A percentile compares a stretch with the other conserved stretches of the same genome.
Conservation (phyloP, 768 basidiomycete genomes). For the Postia placenta region DNA sequence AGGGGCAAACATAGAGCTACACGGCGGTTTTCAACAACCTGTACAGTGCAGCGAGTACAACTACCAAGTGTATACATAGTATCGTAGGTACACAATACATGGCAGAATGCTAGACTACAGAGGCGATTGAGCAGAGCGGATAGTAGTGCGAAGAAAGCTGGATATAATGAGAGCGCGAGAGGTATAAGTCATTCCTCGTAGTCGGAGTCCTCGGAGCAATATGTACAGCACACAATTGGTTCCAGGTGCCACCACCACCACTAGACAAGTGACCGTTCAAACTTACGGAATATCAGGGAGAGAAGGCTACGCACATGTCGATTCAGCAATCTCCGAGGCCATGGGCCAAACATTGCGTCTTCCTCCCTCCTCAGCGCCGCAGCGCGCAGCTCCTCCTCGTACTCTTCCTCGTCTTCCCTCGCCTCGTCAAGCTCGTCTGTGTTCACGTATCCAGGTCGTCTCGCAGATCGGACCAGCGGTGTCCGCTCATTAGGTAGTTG, state of each 20-base stretch:
- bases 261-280: conserved; percentile 28
- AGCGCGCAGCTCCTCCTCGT: conserved; percentile 22
- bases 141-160: background rate
- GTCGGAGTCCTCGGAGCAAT: conserved; percentile 47
- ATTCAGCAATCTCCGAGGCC: conserved; percentile 68
- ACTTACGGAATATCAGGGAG: background rate
- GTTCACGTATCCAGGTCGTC: conserved; percentile 17
- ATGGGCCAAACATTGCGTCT: conserved; percentile 53
- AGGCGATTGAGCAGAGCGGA: background rate
- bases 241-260: conserved; percentile 85
- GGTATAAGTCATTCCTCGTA: conserved; percentile 33
- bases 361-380: conserved; percentile 40
- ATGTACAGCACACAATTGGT: conserved; percentile 52
- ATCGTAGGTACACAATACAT: conserved; percentile 1
- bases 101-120: conserved; percentile 1
- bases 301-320: conserved; percentile 46
- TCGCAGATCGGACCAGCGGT: conserved; percentile 28
- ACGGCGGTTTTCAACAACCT: conserved; percentile 1
- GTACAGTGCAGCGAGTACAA: background rate
- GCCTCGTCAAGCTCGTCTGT: conserved; percentile 14
- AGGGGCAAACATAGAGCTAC: background rate
- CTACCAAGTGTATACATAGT: background rate
- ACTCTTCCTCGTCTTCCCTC: conserved; percentile 16
- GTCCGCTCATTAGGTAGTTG: conserved; percentile 30
- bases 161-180: background rate